Base-by-base conservation (phyloP, 306 rosid species). In the Abrus pulchellus region DNA sequence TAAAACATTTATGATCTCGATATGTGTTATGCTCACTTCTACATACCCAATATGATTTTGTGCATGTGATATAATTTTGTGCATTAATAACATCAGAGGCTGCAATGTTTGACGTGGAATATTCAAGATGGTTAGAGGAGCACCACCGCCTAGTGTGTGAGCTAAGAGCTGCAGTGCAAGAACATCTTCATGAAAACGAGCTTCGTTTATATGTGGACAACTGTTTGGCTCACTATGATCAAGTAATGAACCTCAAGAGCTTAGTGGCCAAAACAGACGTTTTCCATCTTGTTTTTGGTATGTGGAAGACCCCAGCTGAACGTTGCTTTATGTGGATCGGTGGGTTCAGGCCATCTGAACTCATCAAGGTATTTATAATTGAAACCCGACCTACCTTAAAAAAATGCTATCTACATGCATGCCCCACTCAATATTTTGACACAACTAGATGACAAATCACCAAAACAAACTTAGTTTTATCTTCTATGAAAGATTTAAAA, bases 281-380 rank as follows among this genome's bases (percentile, higher is more conserved):
- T 0, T 95, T 95, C 71, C 99, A 95, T 61, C 80, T 95, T 30
- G 86, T 95, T 47, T 93, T 93, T 49, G 99, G 99, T 80, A 85
- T 83, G 89, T 95, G 99, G 99, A 91, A 88, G 73, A 91, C 97
- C 34, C 99, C 99, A 14, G 92, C 98, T 7, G 99, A 95, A 72
- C 90, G 98, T 4, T 95, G 96, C 78, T 93, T 93, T 87, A 87
- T 95, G 96, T 95, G 99, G 99, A 93, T 95, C 32, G 99, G 99
- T 40, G 99, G 94, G 8, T 91, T 88, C 77, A 85, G 96, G 72
- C 98, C 99, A 12, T 95, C 99, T 55, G 94, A 93, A 72, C 87
- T 95, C 91, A 91, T 95, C 78, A 95, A 95, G 98, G 99, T 94
- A 80, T 49, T 0, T 54, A 6, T 27, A 2, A 2, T 2, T 20